Evolutionary conservation across 805 yeast species (phyloP).

Genomic region (Myxozyma monticola): DNA sequence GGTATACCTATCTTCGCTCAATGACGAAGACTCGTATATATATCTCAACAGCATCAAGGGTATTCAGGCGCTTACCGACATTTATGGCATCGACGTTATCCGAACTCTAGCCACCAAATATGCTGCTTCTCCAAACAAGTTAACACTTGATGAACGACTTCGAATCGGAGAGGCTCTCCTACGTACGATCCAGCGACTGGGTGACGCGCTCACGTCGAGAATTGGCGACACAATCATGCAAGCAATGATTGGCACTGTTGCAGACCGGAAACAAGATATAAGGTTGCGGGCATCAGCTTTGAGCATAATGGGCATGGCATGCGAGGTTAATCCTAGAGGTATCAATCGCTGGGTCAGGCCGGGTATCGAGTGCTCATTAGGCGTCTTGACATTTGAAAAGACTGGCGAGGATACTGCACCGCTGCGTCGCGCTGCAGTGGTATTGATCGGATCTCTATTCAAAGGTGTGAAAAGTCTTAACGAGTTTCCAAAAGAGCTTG

Average conservation of each 20-base stretch:
- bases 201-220: conserved; percentile 50
- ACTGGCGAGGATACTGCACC: conserved; percentile 45
- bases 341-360: conserved; percentile 51
- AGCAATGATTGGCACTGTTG: conserved; percentile 42
- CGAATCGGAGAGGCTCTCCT: conserved; percentile 79
- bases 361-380: conserved; percentile 73
- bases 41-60: conserved; percentile 84
- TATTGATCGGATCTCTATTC: conserved; percentile 48
- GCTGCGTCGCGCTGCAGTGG: conserved; percentile 74
- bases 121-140: conserved; percentile 33
- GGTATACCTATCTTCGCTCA: conserved; percentile 62
- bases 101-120: conserved; percentile 46
- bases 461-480: conserved; percentile 35
- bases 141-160: conserved; percentile 62
- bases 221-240: conserved; percentile 47
- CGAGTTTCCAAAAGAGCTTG: conserved; percentile 36
- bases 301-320: conserved; percentile 75
- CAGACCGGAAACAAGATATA: conserved; percentile 45
- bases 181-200: conserved; percentile 54
- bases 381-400: conserved; percentile 66
- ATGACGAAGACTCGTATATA: conserved; percentile 82
- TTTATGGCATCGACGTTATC: conserved; percentile 42
- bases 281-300: conserved; percentile 80
- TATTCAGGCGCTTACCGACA: conserved; percentile 57
- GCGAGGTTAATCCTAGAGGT: conserved; percentile 60